A percentile compares a stretch with the other conserved stretches of the same genome.
Conservation (phyloP, 2,329 filamentous ascomycete genomes). For the Pyrenochaeta sp. region DNA sequence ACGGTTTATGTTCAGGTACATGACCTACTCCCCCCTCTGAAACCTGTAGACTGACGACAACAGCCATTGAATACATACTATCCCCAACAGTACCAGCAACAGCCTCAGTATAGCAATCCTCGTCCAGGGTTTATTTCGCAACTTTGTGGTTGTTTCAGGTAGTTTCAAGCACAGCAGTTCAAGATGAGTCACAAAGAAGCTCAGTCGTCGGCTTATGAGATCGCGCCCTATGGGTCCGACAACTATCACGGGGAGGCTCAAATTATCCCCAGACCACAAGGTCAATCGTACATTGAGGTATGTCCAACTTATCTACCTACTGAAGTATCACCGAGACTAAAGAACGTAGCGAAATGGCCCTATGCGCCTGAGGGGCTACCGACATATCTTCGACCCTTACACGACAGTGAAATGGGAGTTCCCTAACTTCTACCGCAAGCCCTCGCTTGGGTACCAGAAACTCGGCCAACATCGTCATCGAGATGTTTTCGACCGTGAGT, state of each 20-base stretch:
- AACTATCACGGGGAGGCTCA: constrained; percentile 4
- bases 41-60: background rate
- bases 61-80: constrained; percentile 16
- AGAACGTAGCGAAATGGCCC: constrained; percentile 20
- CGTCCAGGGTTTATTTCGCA: constrained; percentile 26
- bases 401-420: constrained; percentile 30
- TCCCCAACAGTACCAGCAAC: constrained; percentile 12
- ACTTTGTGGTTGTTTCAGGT: constrained; percentile 24
- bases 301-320: background rate
- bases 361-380: constrained; percentile 24
- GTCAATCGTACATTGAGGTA: constrained; percentile 2
- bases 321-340: no score
- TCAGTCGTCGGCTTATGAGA: constrained; percentile 20
- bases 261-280: constrained; percentile 2
- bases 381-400: constrained; percentile 27
- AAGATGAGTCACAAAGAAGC: constrained; percentile 17
- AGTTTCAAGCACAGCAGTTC: background rate
- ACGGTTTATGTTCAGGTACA: constrained; percentile 19
- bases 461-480: constrained; percentile 28
- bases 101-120: constrained; percentile 9
- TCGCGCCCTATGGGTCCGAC: constrained; percentile 4
- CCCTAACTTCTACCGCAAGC: constrained; percentile 36
- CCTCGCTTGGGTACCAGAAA: constrained; percentile 34
- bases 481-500: constrained; percentile 34
- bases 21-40: background rate